Base-by-base conservation (phyloP, 164 flowering plant species). In the Kingdonia uniflora region DNA sequence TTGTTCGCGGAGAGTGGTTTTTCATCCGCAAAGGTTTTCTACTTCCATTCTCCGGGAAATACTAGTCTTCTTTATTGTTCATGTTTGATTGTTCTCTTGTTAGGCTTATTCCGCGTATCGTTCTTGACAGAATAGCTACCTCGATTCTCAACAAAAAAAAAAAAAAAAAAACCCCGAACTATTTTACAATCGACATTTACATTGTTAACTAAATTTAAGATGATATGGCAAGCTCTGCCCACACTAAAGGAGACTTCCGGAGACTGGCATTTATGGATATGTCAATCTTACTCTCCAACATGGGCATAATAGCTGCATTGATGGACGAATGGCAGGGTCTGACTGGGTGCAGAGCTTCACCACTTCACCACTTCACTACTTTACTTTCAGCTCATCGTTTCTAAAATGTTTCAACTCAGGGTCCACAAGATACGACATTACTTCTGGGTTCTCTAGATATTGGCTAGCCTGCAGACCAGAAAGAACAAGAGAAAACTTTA, bases 221-320 rank as follows among this genome's bases (percentile, higher is more conserved):
- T 14, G 87, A 74, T 48, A 91, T 76, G 3, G 92, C 95, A 42
- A 91, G 80, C 68, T 91, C 96, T 14, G 94, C 98, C 96, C 98
- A 91, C 8, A 95, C 98, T 71, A 91, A 65, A 46, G 95, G 79
- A 55, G 96, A 85, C 29, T 81, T 73, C 63, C 70, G 75, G 14
- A 91, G 76, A 52, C 83, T 85, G 2, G 75, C 73, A 10, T 82
- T 66, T 41, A 78, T 38, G 0, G 95, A 80, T 0, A 71, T 68
- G 54, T 85, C 84, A 7, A 91, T 77, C 49, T 71, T 62, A 61
- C 59, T 79, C 70, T 91, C 98, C 59, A 91, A 56, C 68, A 73
- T 63, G 29, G 24, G 67, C 74, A 70, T n/a, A 91, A 11, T 19
- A 76, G 79, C 40, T 68, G 62, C 82, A 84, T 85, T 10, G 79